Base-by-base conservation (phyloP, 371 early-diverging fungal species). In the Mucor mucedo region DNA sequence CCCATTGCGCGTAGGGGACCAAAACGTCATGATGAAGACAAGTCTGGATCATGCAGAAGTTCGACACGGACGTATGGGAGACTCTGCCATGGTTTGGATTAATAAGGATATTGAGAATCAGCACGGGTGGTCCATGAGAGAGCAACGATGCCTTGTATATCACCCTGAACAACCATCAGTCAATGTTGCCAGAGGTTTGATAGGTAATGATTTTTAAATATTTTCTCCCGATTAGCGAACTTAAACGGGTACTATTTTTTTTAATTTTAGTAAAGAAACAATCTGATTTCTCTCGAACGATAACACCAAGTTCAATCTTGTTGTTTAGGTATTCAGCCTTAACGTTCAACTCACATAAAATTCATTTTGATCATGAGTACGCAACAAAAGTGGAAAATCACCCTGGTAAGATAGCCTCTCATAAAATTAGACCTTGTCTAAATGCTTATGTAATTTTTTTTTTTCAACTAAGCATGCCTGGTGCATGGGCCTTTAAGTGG, bases 261-360 rank as follows among this genome's bases (percentile, higher is more conserved):
- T 21, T 21, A 21, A 21, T 21, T 21, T 53, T 53, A 79, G 85
- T 75, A 9, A 76, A 73, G 8, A 83, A 78, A 60, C 1, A 61
- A 62, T 40, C 83, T 88, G 3, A 89, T 88, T 42, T 88, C 90
- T 70, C 56, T 70, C 5, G 65, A 33, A 67, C 58, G 0, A 57
- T 92, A 10, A 70, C 61, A 2, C 94, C 94, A 7, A 83, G 84
- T 13, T 74, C 88, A 4, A 82, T 93, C n/a, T 73, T 86, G 11
- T 71, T 94, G 33, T 95, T 95, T 76, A 74, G 94, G 30, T 95
- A 90, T 74, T 93, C 93, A 27, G 94, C 95, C 14, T 61, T 94
- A 55, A 91, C 92, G 2, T 95, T 90, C 75, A 94, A 94, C 71
- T 86, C 87, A 49, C 95, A 95, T 68, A 81, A 81, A 35, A 93